A percentile compares a stretch with the other conserved stretches of the same genome.
Conservation (phyloP, 805 yeast genomes). For the Debaryomyces hansenii region DNA sequence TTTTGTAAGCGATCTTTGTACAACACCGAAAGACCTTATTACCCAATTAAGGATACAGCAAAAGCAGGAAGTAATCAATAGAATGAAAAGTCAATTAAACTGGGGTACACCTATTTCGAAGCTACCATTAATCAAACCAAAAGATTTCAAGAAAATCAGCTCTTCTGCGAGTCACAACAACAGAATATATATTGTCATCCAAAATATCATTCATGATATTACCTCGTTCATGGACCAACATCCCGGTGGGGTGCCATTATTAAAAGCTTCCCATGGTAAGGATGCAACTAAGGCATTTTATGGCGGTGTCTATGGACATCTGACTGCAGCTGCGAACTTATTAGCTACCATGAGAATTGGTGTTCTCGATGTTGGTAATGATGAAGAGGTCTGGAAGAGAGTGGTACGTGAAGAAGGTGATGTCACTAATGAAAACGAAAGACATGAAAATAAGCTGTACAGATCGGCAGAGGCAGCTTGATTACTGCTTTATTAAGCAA, state of each 20-base stretch:
- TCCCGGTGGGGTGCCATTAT: slow-evolving; percentile 87
- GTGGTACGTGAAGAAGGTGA: slow-evolving; percentile 64
- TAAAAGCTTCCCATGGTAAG: slow-evolving; percentile 80
- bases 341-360: slow-evolving; percentile 94
- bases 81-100: slow-evolving; percentile 71
- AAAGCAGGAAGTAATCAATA: slow-evolving; percentile 77
- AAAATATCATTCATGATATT: slow-evolving; percentile 91
- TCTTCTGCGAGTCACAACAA: slow-evolving; percentile 38
- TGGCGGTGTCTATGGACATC: slow-evolving; percentile 92
- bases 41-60: slow-evolving; percentile 58
- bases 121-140: slow-evolving; percentile 63
- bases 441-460: slow-evolving; percentile 18
- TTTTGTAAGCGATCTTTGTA: slow-evolving; percentile 58
- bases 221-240: slow-evolving; percentile 89
- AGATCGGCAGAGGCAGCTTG: slow-evolving; percentile 40
- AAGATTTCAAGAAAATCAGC: slow-evolving; percentile 44
- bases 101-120: slow-evolving; percentile 95
- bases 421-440: slow-evolving; percentile 19
- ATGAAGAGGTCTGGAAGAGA: slow-evolving; percentile 81
- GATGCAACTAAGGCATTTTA: slow-evolving; percentile 93
- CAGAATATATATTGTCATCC: slow-evolving; percentile 73
- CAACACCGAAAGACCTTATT: slow-evolving; percentile 67
- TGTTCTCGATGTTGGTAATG: slow-evolving; percentile 76
- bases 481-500: background rate
- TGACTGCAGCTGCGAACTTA: slow-evolving; percentile 89